Evolutionary conservation across 2,329 filamentous ascomycete genomes (phyloP).

Genomic region (Nigrograna mackinnonii): DNA sequence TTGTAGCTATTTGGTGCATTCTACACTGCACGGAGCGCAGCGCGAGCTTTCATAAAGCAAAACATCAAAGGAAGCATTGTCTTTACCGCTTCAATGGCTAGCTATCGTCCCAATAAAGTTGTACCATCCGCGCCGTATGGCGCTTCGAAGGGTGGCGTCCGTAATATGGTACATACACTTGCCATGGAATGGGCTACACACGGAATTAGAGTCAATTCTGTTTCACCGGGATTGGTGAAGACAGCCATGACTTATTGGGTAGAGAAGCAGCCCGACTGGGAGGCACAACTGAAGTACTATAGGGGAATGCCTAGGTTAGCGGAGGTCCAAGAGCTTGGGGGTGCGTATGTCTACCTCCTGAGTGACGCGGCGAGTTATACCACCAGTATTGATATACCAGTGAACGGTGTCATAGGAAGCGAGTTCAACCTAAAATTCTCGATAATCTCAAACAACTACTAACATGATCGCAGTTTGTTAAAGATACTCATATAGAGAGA

Average conservation of each 20-base stretch:
- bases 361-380: slow-evolving; percentile 57
- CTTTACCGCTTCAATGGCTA: slow-evolving; percentile 53
- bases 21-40: slow-evolving; percentile 47
- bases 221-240: slow-evolving; percentile 40
- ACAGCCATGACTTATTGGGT: slow-evolving; percentile 50
- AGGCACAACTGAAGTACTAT: slow-evolving; percentile 61
- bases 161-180: slow-evolving; percentile 48
- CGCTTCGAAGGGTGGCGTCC: slow-evolving; percentile 48
- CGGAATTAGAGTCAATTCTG: slow-evolving; percentile 41
- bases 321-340: slow-evolving; percentile 57
- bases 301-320: slow-evolving; percentile 60
- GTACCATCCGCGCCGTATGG: slow-evolving; percentile 47
- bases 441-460: too few species aligned
- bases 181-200: slow-evolving; percentile 46
- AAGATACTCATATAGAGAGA: too few species aligned
- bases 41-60: slow-evolving; percentile 50
- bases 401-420: slow-evolving; percentile 38
- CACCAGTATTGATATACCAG: slow-evolving; percentile 55
- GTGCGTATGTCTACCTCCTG: slow-evolving; percentile 61
- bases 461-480: too few species aligned
- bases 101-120: slow-evolving; percentile 50
- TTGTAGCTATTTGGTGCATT: slow-evolving; percentile 47
- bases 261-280: slow-evolving; percentile 58
- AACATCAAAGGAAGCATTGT: slow-evolving; percentile 50
- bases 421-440: too few species aligned